A percentile compares a stretch with the other conserved stretches of the same genome.
Conservation (phyloP, 768 basidiomycete species). For the Dentipellis fragilis region DNA sequence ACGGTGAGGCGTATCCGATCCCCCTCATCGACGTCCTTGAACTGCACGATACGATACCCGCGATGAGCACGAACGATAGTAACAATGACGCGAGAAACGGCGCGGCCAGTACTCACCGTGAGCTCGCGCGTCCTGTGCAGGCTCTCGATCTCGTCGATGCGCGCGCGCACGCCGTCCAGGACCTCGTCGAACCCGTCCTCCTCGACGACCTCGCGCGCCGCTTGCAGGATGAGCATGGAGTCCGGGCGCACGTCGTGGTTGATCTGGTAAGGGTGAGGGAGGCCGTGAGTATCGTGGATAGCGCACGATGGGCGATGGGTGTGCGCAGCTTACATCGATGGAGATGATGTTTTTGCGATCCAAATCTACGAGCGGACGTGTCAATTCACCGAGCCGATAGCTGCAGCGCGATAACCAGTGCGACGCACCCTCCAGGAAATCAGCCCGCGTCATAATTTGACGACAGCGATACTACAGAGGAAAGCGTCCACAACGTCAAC, state of each 20-base stretch:
- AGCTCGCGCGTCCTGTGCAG: constrained; percentile 70
- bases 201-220: constrained; percentile 58
- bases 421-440: constrained; percentile 64
- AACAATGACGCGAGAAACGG: neutral
- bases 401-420: neutral
- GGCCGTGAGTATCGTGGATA: neutral
- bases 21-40: constrained; percentile 30
- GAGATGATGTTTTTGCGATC: constrained; percentile 66
- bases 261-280: constrained; percentile 39
- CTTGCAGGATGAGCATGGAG: constrained; percentile 65
- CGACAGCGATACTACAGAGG: constrained; percentile 51
- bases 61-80: neutral
- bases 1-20: constrained; percentile 39
- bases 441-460: constrained; percentile 76
- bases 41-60: constrained; percentile 24
- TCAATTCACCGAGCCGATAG: neutral
- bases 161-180: constrained; percentile 58
- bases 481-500: neutral
- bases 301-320: too few species aligned
- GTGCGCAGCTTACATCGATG: constrained; percentile 50
- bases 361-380: constrained; percentile 31
- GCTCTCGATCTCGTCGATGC: constrained; percentile 84
- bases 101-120: constrained; percentile 36
- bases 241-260: constrained; percentile 73
- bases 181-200: constrained; percentile 76